phyloP scores from a whole-genome alignment of 2,329 filamentous ascomycete genomes.

The Fusarium brevicatenulatum region DNA sequence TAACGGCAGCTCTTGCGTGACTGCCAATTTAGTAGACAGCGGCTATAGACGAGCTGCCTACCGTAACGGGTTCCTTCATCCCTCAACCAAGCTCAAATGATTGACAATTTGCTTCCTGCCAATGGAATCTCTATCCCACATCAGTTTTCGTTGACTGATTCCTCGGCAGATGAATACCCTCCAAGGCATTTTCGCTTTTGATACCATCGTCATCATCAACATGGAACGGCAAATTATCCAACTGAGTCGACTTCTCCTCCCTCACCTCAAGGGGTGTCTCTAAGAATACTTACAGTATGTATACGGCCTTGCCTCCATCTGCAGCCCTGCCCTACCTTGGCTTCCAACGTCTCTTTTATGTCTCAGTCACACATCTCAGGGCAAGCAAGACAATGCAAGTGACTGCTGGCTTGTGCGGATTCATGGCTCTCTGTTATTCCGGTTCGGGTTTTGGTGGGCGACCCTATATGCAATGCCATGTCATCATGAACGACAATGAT shows the following conservation, averaged over 20 bases:
- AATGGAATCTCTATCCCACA: neutral
- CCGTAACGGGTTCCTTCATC: neutral
- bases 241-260: neutral
- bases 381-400: slow-evolving; percentile 36
- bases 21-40: neutral
- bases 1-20: slow-evolving; percentile 3
- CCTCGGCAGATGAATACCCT: neutral
- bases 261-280: slow-evolving; percentile 8
- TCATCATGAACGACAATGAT: slow-evolving; percentile 27
- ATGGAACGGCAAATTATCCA: slow-evolving; percentile 1
- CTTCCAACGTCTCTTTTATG: slow-evolving; percentile 27
- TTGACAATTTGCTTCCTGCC: neutral
- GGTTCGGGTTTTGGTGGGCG: neutral
- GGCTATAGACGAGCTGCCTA: slow-evolving; percentile 1
- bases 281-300: neutral
- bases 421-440: slow-evolving; percentile 17
- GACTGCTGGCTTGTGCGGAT: slow-evolving; percentile 26
- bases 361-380: slow-evolving; percentile 23
- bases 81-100: neutral
- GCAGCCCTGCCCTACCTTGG: slow-evolving; percentile 28
- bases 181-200: neutral
- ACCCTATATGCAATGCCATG: slow-evolving; percentile 33
- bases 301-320: neutral
- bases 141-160: neutral
- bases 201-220: slow-evolving; percentile 2